Evolutionary conservation across 1,139 yeast genomes (phyloP), one percentile per base, ranked within the genome.

Genomic region (Petasospora fabianii): DNA sequence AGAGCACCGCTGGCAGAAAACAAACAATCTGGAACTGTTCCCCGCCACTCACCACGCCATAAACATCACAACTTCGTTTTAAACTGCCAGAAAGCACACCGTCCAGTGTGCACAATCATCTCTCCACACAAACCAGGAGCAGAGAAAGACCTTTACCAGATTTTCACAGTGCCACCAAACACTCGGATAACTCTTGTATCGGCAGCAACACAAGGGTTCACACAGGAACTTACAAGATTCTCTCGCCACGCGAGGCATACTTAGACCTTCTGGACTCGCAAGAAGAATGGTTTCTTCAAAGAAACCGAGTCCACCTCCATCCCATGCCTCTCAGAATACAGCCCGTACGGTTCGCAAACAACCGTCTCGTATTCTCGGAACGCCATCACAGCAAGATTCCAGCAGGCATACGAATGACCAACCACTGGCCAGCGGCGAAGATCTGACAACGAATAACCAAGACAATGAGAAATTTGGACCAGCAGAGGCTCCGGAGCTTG

Each of bases 321-420:
- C 27, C 24, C 4, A 14, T 12, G 13, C 27, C 10, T 10, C 26
- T 7, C n/a, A 14, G 14, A 5, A 30, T 21, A 22, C 18, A 16
- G n/a, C n/a, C n/a, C n/a, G n/a, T n/a, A 33, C 38, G 6, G 36
- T 40, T 15, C 27, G 37, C 24, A 36, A 37, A 32, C 43, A 47
- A 29, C 36, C 38, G 9, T 47, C 51, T 1, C 31, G 51, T 18
- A 37, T 47, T 6, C 33, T 47, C 9, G 51, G 49, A 7, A 34
- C 36, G 2, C 41, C 44, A 13, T 40, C 41, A 11, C 18, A 21
- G 10, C 40, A 41, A 22, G 41, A 35, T 9, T 32, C 34, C 10
- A 30, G 34, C 22, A 17, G 14, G 12, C 27, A 13, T 30, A 20
- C 22, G 22, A 20, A 10, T 20, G 22, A 20, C 22, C 7, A 20